A percentile compares a stretch with the other conserved stretches of the same genome.
Evolutionary conservation across 768 basidiomycete species (phyloP).

Genomic region (Lactifluus rugatus): DNA sequence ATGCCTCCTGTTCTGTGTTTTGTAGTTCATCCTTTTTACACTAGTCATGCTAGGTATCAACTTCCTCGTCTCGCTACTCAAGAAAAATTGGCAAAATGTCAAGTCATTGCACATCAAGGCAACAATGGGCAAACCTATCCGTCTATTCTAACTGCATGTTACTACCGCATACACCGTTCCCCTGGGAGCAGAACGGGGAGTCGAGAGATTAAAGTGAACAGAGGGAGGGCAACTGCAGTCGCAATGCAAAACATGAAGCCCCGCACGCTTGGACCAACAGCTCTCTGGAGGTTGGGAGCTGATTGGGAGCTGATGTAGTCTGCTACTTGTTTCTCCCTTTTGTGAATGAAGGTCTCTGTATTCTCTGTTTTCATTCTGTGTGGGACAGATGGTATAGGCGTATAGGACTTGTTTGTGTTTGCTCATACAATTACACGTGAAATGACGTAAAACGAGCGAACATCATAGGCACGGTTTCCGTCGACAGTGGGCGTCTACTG

Average conservation of each 20-base stretch:
- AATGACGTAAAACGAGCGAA: too few relatives aligned
- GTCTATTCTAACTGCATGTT: constrained; percentile 63
- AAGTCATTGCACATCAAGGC: constrained; percentile 98
- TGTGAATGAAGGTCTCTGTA: neutral
- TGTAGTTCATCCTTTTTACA: neutral
- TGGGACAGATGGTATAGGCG: neutral
- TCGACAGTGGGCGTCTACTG: too few relatives aligned
- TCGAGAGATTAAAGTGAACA: constrained; percentile 20
- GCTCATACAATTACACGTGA: too few relatives aligned
- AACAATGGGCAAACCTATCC: constrained; percentile 98
- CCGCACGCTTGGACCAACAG: constrained; percentile 99
- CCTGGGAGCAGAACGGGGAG: constrained; percentile 16
- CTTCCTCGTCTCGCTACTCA: constrained; percentile 97
- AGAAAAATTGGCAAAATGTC: constrained; percentile 99
- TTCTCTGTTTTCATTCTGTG: neutral
- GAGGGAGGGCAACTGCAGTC: constrained; percentile 26
- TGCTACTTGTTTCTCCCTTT: constrained; percentile 17
- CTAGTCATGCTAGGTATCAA: constrained; percentile 65
- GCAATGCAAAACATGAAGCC: constrained; percentile 91
- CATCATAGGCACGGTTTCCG: too few relatives aligned
- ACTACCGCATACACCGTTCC: constrained; percentile 1
- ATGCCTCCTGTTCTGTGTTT: constrained; percentile 23
- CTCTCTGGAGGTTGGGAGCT: constrained; percentile 47
- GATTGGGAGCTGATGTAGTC: constrained; percentile 84
- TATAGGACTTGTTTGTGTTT: neutral